Base-by-base conservation (phyloP, 169 alveolate genomes). In the Plasmodium billcollinsi region DNA sequence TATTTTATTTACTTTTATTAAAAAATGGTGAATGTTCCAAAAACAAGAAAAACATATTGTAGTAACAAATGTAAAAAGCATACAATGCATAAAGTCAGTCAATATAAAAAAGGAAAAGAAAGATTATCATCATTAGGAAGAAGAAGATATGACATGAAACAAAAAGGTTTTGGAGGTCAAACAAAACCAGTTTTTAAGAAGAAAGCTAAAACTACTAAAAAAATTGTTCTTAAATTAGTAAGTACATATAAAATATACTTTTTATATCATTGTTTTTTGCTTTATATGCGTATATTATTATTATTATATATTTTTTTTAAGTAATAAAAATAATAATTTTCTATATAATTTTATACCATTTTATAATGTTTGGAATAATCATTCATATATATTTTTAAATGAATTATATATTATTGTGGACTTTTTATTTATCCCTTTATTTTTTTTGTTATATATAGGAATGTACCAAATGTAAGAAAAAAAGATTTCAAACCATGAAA, bases 121-220 rank as follows among this genome's bases (percentile, higher is more conserved):
- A 96, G 99, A 75, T 88, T 96, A 62, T 95, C 94, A 88, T 99
- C 98, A 54, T 99, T 97, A 96, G 99, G 99, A 91, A 97, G 98
- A 95, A 95, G 99, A 86, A 98, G 99, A 92, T 99, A 99, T 97
- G 99, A 98, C 96, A 96, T 95, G 96, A 99, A 99, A 96, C 99
- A 99, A 96, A 96, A 97, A 52, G 99, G 99, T 80, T 99, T 97
- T 93, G 99, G 99, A 62, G 99, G 99, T 39, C 99, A 98, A 93
- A 98, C 99, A 88, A 99, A 99, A 95, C 99, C 99, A 62, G 97
- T 98, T 90, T 97, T 98, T 97, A 97, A 98, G 94, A 98, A 98
- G 97, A 99, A 98, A 96, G 99, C 99, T 21, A 99, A 98, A 97
- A 97, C 99, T 65, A 99, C 99, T 71, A 99, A 99, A 97, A 99